phyloP scores from a whole-genome alignment of 2,329 filamentous ascomycete species.

The Botrytis medusae region DNA sequence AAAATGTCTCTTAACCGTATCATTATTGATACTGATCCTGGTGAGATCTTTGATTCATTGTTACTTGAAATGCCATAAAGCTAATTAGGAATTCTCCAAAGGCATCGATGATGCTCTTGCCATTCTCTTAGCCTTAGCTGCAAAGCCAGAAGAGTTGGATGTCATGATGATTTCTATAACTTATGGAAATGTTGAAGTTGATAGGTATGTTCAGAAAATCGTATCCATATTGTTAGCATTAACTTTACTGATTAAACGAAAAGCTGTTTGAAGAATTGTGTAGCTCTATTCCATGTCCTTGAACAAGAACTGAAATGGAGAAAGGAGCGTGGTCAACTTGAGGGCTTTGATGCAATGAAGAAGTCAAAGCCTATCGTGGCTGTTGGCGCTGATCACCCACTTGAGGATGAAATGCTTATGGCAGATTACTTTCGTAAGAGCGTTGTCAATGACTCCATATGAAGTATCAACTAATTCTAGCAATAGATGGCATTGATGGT shows the following conservation, averaged over 20 bases:
- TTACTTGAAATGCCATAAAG: neutral
- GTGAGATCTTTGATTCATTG: constrained; percentile 48
- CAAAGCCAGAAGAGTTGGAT: constrained; percentile 80
- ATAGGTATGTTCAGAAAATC: constrained; percentile 57
- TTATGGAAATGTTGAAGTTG: constrained; percentile 88
- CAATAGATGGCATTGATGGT: constrained; percentile 70
- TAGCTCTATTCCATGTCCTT: constrained; percentile 88
- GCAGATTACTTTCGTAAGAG: constrained; percentile 83
- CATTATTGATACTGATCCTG: constrained; percentile 94
- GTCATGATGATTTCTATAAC: constrained; percentile 83
- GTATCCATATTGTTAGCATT: neutral
- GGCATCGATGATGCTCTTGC: constrained; percentile 92
- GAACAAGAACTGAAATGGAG: constrained; percentile 89
- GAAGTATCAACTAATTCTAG: constrained; percentile 24
- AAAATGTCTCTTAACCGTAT: constrained; percentile 71
- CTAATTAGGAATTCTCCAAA: constrained; percentile 34
- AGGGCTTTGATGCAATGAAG: constrained; percentile 72
- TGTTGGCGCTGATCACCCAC: constrained; percentile 79
- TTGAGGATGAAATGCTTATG: constrained; percentile 78
- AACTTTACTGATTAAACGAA: constrained; percentile 17
- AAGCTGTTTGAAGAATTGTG: constrained; percentile 83
- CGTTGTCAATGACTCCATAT: neutral
- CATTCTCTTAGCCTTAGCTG: constrained; percentile 80
- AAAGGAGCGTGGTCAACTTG: constrained; percentile 60
- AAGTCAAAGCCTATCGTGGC: constrained; percentile 79